Evolutionary conservation across 257 asterid genomes (phyloP).

Genomic region (Linaria vulgaris): DNA sequence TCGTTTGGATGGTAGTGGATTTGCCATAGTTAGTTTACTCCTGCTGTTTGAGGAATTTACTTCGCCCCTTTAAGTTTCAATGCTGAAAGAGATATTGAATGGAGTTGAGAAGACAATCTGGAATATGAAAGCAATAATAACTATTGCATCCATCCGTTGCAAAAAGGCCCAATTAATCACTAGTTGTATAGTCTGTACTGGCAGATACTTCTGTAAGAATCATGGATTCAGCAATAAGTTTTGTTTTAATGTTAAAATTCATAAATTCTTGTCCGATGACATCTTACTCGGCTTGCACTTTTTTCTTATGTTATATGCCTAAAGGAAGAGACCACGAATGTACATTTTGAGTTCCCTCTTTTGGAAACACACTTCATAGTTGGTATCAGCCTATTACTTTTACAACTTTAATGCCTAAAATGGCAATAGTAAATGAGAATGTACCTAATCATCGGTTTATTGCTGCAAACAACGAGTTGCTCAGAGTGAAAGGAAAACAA

Average conservation of each 20-base stretch:
- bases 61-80: neutral
- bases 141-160: neutral
- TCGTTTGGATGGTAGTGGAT: slow-evolving; percentile 16
- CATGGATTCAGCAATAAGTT: slow-evolving; percentile 9
- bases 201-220: neutral
- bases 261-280: neutral
- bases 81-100: neutral
- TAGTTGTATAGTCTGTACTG: neutral
- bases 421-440: neutral
- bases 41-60: neutral
- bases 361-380: neutral
- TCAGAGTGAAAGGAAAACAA: slow-evolving; percentile 6
- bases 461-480: neutral
- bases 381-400: neutral
- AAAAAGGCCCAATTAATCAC: neutral
- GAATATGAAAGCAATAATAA: neutral
- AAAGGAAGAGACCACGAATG: slow-evolving; percentile 4
- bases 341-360: neutral
- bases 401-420: neutral
- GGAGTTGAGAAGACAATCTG: neutral
- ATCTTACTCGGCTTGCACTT: neutral
- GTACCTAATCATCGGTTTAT: neutral
- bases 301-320: neutral
- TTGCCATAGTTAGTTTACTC: neutral
- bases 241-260: neutral